Base-by-base conservation (phyloP, 208 protist genomes). In the Acanthamoeba triangularis region DNA sequence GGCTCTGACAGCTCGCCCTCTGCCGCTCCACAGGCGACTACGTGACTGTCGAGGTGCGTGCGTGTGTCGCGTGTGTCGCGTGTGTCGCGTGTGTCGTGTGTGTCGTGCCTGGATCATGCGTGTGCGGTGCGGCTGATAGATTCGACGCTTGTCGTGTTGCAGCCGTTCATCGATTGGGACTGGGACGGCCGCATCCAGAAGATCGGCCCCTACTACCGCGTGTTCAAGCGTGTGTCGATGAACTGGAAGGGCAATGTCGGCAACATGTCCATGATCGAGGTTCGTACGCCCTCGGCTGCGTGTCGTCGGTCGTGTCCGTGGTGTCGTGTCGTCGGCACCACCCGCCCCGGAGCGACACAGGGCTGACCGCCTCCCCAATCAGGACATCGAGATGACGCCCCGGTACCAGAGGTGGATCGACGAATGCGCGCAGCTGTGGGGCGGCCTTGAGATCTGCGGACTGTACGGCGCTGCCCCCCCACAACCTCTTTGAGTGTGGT, bases 211-310 rank as follows among this genome's bases (percentile, higher is more conserved):
- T 69, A 96, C 84, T 95, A 95, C 54, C 44, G 96, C 52, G 95
- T 94, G 11, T 97, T 96, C 92, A 63, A 96, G 59, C 87, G 96
- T 61, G 49, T 74, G n/a, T 96, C 63, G 54, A 61, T 65, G n/a
- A 96, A 96, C 95, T 97, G 96, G 96, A 97, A 97, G 67, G 95
- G 95, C 16, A 96, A 96, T 47, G 82, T 90, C 41, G 96, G 95
- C 54, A 96, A 93, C 85, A 82, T 78, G 47, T 56, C 67, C 52
- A 28, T 97, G 23, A 76, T 95, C 35, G 85, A 95, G 85, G 94
- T 59, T 41, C n/a, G 65, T 37, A 35, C 56, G n/a, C 33, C n/a
- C 25, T 4, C 33, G 0, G 16, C 3, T 16, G 2, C 33, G 14
- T 28, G 61, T 44, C 33, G 20, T 49, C 3, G 84, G 28, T 28